Evolutionary conservation across 2,329 filamentous ascomycete genomes (phyloP), one percentile per base, ranked within the genome.

Genomic region (Fusarium nisikadoi): DNA sequence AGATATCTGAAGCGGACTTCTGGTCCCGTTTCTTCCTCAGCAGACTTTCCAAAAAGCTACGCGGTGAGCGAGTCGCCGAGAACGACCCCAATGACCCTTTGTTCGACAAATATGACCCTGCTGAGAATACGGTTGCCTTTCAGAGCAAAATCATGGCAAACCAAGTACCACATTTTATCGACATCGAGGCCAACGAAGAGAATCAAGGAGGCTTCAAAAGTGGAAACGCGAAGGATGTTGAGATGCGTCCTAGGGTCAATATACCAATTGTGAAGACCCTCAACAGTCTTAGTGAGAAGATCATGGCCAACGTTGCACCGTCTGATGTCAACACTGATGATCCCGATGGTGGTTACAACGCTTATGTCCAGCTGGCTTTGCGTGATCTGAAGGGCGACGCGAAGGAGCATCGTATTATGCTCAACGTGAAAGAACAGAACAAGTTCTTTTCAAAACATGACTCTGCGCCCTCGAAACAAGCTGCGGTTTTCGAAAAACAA

Each of bases 21-120:
- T 99, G 95, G 95, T 93, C 93, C 10, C 89, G 94, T 19, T 99
- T 99, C 83, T 98, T 99, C 80, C 90, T 95, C 68, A 97, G 94
- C 81, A 90, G 93, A 62, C 84, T 99, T 13, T 94, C 94, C 73
- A 98, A 97, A 83, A 95, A 94, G 79, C 85, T 99, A 62, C 93
- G 95, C 63, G 96, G 97, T 41, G 94, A 98, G 82, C 93, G 94
- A 57, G 90, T 97, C 47, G 90, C 89, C 2, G 94, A 95, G 13
- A 88, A 87, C 8, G 95, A 98, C 80, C 85, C 90, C 20, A 88
- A 89, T 13, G 94, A 98, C 81, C 86, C 90, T 23, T 86, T 96
- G 13, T 91, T 98, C 68, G 96, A 98, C 81, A 92, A 92, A 73
- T 98, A 97, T 79, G 88, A 97, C 29, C 90, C 92, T 65, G 87